These are phyloP conservation scores for Coprinopsis cinerea DNA, from an alignment of 768 basidiomycete genomes.

Conservation along the genomic window DNA sequence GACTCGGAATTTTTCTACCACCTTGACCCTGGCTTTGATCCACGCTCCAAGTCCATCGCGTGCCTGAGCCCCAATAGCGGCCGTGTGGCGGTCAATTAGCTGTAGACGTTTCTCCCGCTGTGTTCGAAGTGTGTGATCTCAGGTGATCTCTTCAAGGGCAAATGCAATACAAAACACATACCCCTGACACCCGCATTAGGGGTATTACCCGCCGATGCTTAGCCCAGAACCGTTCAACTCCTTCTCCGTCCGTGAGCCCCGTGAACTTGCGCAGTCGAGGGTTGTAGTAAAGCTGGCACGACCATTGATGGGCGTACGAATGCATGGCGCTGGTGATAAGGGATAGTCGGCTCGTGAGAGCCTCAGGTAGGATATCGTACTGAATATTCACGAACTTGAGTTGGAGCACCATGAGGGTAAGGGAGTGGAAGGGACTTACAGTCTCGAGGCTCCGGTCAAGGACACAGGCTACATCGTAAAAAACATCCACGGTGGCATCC, in stretches of 20 bases:
- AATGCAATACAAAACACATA: conserved; percentile 11
- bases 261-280: conserved; percentile 23
- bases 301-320: conserved; percentile 13
- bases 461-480: conserved; percentile 27
- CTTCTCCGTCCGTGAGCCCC: conserved; percentile 31
- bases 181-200: conserved; percentile 24
- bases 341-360: conserved; percentile 14
- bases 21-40: background rate
- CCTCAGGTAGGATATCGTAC: conserved; percentile 18
- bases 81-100: conserved; percentile 22
- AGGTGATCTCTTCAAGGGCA: background rate
- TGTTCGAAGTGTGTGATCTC: too few relatives aligned
- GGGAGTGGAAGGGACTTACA: conserved; percentile 12
- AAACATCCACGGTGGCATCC: conserved; percentile 10
- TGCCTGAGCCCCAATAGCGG: background rate
- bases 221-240: conserved; percentile 29
- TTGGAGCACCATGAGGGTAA: conserved; percentile 5
- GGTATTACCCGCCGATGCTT: conserved; percentile 27
- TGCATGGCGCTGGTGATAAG: conserved; percentile 29
- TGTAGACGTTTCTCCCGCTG: conserved; percentile 23
- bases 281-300: conserved; percentile 23
- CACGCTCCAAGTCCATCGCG: background rate
- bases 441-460: conserved; percentile 15
- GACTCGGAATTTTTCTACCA: background rate
- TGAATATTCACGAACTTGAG: conserved; percentile 9